Evolutionary conservation across 352 stramenopile genomes (phyloP), one percentile per base, ranked within the genome.

Genomic region (Phytopythium montanum): DNA sequence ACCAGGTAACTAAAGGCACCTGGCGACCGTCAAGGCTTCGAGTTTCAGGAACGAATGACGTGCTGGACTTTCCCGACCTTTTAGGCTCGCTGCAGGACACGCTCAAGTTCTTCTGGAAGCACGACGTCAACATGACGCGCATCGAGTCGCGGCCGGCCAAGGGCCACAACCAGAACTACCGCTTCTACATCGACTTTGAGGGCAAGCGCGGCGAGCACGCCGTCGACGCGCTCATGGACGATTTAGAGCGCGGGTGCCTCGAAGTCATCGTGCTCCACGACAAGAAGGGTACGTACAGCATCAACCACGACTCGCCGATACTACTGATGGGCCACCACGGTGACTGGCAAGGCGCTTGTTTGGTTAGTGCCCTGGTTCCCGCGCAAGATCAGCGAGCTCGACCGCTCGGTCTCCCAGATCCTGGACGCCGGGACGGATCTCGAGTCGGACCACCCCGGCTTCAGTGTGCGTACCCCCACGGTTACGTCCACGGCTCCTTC

Each of bases 41-140:
- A n/a, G n/a, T 42, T n/a, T 19, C 9, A 14, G 10, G 19, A 9
- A 51, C 44, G 44, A 31, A 9, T 8, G 39, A 23, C 13, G n/a
- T n/a, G 39, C 2, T 3, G 18, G 19, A 23, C 18, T 4, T 45
- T 25, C 5, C 39, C 23, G 23, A 29, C 2, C 25, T 6, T 7
- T 34, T 21, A 48, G 96, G 96, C 19, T 88, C 94, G 21, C 75
- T 99, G 46, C 89, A 98, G 65, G 89, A 98, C 46, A 97, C 98
- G 62, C 77, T 99, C 61, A 90, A 88, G 72, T 98, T 97, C 61
- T 99, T 98, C 79, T 98, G 92, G 92, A 98, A 98, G 68, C 95
- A 98, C 72, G 90, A 98, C 62, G 80, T 99, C 31, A 98, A 98
- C 76, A 94, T 99, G 75, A 97, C 91, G 39, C 86, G 94, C 54